Conservation (phyloP, 106 monocot species). For the Acorus gramineus region DNA sequence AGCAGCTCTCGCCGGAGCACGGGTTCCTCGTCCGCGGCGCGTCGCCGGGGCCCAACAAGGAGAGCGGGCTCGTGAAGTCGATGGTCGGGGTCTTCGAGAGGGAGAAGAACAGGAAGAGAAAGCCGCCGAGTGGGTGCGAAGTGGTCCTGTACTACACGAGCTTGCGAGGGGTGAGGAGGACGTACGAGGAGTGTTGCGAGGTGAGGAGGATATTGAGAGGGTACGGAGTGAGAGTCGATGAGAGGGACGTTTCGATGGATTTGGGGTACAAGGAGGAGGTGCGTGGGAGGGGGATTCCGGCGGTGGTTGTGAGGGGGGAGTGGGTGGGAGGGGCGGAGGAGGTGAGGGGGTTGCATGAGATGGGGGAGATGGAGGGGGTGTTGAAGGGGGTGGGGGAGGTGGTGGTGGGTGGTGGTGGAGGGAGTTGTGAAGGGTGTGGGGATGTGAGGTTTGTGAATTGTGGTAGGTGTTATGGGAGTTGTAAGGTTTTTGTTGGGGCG, state of each 20-base stretch:
- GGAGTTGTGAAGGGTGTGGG: conserved; percentile 37
- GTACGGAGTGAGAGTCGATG: conserved; percentile 31
- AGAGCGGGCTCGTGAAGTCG: neutral
- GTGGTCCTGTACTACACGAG: conserved; percentile 51
- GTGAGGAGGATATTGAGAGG: conserved; percentile 29
- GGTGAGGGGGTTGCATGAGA: conserved; percentile 37
- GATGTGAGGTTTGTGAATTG: conserved; percentile 52
- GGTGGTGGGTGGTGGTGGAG: neutral
- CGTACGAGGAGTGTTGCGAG: conserved; percentile 40
- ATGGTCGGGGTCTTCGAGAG: neutral
- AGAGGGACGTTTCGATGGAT: conserved; percentile 56
- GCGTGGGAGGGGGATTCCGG: conserved; percentile 8
- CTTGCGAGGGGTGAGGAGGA: conserved; percentile 32
- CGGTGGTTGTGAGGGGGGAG: conserved; percentile 25
- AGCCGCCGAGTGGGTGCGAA: neutral
- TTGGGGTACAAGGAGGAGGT: conserved; percentile 30
- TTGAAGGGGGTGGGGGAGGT: conserved; percentile 7
- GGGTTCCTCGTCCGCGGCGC: neutral
- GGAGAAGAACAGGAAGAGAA: too few species aligned
- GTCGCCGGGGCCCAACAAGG: neutral
- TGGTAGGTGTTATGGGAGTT: conserved; percentile 47
- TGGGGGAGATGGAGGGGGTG: conserved; percentile 23
- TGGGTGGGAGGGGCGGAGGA: conserved; percentile 31
- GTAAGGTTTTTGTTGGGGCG: conserved; percentile 37
- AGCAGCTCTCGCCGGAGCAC: too few species aligned